Evolutionary conservation across 1,139 yeast species (phyloP).

Genomic region (Geotrichum macrosporum): DNA sequence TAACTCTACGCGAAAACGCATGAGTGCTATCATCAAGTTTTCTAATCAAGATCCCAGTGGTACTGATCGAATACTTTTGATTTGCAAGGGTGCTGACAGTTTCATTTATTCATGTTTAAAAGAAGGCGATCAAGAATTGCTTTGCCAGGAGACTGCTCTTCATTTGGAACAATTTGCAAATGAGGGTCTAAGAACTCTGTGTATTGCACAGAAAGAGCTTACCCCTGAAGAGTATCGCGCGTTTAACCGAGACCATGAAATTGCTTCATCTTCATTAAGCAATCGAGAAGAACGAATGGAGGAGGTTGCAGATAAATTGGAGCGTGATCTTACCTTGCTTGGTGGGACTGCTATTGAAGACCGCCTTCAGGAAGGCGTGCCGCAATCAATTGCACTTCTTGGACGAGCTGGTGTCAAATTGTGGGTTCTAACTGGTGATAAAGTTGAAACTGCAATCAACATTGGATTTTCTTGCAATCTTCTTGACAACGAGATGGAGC

Average conservation of each 20-base stretch:
- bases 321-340: slow-evolving; percentile 59
- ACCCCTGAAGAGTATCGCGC: slow-evolving; percentile 54
- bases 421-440: slow-evolving; percentile 96
- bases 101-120: slow-evolving; percentile 78
- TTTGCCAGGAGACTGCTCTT: slow-evolving; percentile 50
- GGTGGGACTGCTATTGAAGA: slow-evolving; percentile 98
- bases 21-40: slow-evolving; percentile 90
- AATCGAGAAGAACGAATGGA: slow-evolving; percentile 76
- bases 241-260: slow-evolving; percentile 67
- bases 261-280: slow-evolving; percentile 65
- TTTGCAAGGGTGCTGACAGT: slow-evolving; percentile 97
- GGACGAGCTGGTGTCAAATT: slow-evolving; percentile 86
- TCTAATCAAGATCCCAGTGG: slow-evolving; percentile 61
- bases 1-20: slow-evolving; percentile 93
- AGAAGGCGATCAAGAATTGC: slow-evolving; percentile 23
- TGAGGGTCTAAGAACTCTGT: slow-evolving; percentile 90
- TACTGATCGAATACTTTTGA: slow-evolving; percentile 73
- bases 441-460: no score
- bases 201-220: slow-evolving; percentile 79
- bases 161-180: slow-evolving; percentile 87
- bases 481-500: slow-evolving; percentile 77
- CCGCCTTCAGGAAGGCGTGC: slow-evolving; percentile 89
- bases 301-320: slow-evolving; percentile 70
- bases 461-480: slow-evolving; percentile 93
- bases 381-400: slow-evolving; percentile 77